Evolutionary conservation across 2,329 filamentous ascomycete genomes (phyloP), one percentile per base, ranked within the genome.

Genomic region (Talaromyces marneffei): DNA sequence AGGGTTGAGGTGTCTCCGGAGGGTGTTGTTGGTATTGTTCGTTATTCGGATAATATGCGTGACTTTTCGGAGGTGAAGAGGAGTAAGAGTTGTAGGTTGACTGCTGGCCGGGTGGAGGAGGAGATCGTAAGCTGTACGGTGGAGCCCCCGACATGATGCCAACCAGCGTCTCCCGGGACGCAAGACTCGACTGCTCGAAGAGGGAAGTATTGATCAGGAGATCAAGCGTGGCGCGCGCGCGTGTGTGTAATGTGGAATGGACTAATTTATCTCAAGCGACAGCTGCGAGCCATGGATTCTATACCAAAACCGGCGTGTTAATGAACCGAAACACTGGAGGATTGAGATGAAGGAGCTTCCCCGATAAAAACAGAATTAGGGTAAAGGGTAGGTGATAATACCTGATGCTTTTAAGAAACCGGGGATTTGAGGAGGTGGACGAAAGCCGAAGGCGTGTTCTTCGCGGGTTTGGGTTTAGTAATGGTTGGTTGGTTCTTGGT

Each of bases 51-150:
- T 77, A 79, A 66, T 72, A 78, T 37, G 73, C 68, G 48, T 70
- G 73, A 57, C 72, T 74, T 65, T 78, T 77, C 64, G 69, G 74
- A 18, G 59, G 59, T 48, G 77, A 73, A 54, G 77, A 77, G 46
- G 76, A 78, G 66, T 78, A 78, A 61, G 70, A 70, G 63, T 74
- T 70, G 66, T 72, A 77, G 59, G 72, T 73, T 61, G 73, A 69
- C 12, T 62, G 54, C 46, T 62, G 44, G 37, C 9, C 46, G 48
- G 60, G 67, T 77, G 66, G 78, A 75, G 76, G 75, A 61, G 77
- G 77, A 66, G 77, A 79, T 67, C 77, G 77, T 62, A 74, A 71
- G 67, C 75, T 74, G 66, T 76, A 78, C 62, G 77, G 76, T 65
- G 77, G 76, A 72, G 71, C 74, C 66, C 75, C 75, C 64, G 75